These are phyloP conservation scores for Craterostigma plantagineum DNA, from an alignment of 257 asterid genomes.

Conservation along the genomic window DNA sequence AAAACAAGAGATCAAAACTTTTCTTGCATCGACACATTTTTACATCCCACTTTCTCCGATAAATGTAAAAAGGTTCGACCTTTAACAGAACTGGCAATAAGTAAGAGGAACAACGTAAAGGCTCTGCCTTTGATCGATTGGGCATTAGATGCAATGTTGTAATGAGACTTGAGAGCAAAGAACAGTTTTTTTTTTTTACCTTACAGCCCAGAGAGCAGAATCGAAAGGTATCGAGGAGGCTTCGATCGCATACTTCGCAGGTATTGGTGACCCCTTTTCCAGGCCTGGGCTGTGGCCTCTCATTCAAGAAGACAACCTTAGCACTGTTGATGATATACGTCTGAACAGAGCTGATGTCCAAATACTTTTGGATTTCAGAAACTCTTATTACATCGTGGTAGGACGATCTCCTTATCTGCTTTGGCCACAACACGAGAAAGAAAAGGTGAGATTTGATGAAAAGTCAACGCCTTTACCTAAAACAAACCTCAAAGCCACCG, in stretches of 20 bases:
- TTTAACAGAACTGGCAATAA: background rate
- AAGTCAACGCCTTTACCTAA: too few relatives aligned
- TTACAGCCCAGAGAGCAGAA: constrained; percentile 69
- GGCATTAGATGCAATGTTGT: too few relatives aligned
- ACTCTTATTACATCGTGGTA: constrained; percentile 62
- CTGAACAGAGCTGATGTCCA: constrained; percentile 45
- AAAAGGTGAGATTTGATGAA: background rate
- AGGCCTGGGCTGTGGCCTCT: constrained; percentile 58
- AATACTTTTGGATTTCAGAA: constrained; percentile 34
- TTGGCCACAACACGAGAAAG: constrained; percentile 10
- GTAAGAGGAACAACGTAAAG: too few relatives aligned
- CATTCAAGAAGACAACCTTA: constrained; percentile 45
- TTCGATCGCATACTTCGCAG: constrained; percentile 43
- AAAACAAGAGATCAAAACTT: background rate
- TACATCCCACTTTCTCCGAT: too few relatives aligned
- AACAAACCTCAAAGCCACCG: too few relatives aligned
- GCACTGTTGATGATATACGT: constrained; percentile 61
- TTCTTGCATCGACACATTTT: too few relatives aligned
- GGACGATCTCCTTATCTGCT: constrained; percentile 49
- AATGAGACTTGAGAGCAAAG: too few relatives aligned
- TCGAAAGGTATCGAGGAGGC: constrained; percentile 47
- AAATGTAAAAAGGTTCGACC: background rate
- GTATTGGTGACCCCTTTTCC: constrained; percentile 53
- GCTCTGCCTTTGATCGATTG: too few relatives aligned
- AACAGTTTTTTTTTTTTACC: constrained; percentile 15